Evolutionary conservation across 1,284 basidiomycete genomes (phyloP).

Genomic region (Schizophyllum commune): DNA sequence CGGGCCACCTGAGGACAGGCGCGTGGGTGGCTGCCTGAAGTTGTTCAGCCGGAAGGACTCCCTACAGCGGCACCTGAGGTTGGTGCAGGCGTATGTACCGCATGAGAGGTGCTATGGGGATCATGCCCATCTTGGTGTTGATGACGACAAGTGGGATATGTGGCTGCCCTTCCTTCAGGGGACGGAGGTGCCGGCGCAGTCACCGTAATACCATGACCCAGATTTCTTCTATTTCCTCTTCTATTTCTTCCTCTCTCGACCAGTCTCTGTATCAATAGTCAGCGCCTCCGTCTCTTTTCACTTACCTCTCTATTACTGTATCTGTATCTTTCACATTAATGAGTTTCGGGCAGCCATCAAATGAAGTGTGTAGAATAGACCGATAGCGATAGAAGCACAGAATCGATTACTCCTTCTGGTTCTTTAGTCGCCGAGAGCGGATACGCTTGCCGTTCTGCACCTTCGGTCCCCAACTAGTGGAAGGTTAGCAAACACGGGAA

Average conservation of each 20-base stretch:
- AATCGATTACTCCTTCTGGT: conserved; percentile 17
- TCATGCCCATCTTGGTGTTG: neutral
- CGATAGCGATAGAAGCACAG: neutral
- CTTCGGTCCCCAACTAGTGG: conserved; percentile 44
- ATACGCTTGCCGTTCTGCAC: conserved; percentile 72
- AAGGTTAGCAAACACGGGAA: conserved; percentile 6
- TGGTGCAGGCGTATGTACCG: conserved; percentile 8
- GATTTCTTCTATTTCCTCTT: too few species aligned
- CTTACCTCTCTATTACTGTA: neutral
- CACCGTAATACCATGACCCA: neutral
- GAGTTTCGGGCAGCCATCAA: neutral
- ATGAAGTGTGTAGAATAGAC: neutral
- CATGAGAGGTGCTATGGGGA: neutral
- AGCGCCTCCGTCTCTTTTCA: neutral
- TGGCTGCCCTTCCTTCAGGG: neutral
- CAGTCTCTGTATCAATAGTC: neutral
- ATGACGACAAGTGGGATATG: neutral
- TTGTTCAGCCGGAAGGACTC: conserved; percentile 50
- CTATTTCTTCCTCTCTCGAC: neutral
- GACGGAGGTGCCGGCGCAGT: neutral
- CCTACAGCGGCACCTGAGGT: conserved; percentile 45
- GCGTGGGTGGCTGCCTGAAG: conserved; percentile 43
- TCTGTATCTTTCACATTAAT: neutral
- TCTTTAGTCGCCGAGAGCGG: conserved; percentile 43
- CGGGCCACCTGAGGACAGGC: conserved; percentile 5